Conservation (phyloP, 2,329 filamentous ascomycete genomes). For the Elsinoe arachidis region DNA sequence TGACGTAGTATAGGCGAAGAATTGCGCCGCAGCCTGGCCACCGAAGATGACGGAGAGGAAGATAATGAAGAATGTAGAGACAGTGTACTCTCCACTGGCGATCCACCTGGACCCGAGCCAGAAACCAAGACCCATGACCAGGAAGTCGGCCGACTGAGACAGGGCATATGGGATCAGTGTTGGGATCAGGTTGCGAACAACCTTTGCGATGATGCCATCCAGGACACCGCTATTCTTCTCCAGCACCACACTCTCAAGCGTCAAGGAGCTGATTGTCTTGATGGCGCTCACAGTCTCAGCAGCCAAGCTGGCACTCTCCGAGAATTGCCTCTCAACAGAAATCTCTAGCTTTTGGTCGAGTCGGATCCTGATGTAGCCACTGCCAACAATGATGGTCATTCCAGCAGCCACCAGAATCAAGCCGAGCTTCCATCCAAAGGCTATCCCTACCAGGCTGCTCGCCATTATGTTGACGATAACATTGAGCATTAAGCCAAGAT, state of each 20-base stretch:
- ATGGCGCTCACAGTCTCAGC: conserved; percentile 29
- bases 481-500: conserved; percentile 31
- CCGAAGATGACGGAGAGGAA: conserved; percentile 62
- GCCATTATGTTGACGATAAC: conserved; percentile 26
- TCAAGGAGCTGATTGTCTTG: conserved; percentile 27
- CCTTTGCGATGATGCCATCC: conserved; percentile 21
- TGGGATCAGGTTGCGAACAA: conserved; percentile 15
- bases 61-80: conserved; percentile 45
- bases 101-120: conserved; percentile 30
- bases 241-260: conserved; percentile 25
- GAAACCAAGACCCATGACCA: conserved; percentile 27
- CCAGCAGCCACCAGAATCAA: conserved; percentile 28
- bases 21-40: conserved; percentile 57
- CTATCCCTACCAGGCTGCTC: conserved; percentile 26
- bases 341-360: conserved; percentile 28
- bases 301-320: conserved; percentile 28
- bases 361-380: conserved; percentile 28
- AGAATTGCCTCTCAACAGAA: conserved; percentile 23
- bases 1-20: conserved; percentile 50
- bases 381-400: conserved; percentile 26
- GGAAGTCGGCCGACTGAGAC: conserved; percentile 27
- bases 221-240: conserved; percentile 24
- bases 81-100: conserved; percentile 26
- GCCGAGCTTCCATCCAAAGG: conserved; percentile 31
- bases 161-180: conserved; percentile 25